These are phyloP conservation scores for Penicillium desertorum DNA, from an alignment of 495 filamentous ascomycete genomes.

Conservation along the genomic window DNA sequence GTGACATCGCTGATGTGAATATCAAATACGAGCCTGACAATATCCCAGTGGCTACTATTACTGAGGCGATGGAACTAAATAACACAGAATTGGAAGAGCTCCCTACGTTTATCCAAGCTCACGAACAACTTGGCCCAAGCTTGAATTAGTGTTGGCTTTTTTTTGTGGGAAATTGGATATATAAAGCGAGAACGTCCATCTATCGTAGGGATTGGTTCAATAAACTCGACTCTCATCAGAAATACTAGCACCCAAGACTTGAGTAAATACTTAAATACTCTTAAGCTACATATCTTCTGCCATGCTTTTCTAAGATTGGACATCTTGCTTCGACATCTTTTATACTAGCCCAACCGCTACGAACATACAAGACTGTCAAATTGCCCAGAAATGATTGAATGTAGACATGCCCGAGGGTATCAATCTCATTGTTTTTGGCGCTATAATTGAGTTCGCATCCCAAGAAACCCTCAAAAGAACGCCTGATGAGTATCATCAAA, in stretches of 20 bases:
- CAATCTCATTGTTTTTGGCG: constrained; percentile 5
- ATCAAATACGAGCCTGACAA: background rate
- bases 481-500: constrained; percentile 30
- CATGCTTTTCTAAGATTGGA: background rate
- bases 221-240: no score
- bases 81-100: background rate
- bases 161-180: no score
- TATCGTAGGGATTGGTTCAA: no score
- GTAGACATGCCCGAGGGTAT: constrained; percentile 6
- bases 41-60: background rate
- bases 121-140: no score
- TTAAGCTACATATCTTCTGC: background rate
- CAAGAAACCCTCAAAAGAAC: constrained; percentile 21
- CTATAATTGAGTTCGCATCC: constrained; percentile 4
- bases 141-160: no score
- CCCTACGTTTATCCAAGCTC: background rate
- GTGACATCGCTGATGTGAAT: background rate
- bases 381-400: background rate
- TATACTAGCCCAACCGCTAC: background rate
- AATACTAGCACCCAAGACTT: no score
- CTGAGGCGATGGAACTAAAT: background rate
- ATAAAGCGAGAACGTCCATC: no score
- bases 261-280: no score
- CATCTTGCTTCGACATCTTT: background rate
- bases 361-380: background rate